Conservation (phyloP, 768 basidiomycete species). For the Roridomyces roridus region DNA sequence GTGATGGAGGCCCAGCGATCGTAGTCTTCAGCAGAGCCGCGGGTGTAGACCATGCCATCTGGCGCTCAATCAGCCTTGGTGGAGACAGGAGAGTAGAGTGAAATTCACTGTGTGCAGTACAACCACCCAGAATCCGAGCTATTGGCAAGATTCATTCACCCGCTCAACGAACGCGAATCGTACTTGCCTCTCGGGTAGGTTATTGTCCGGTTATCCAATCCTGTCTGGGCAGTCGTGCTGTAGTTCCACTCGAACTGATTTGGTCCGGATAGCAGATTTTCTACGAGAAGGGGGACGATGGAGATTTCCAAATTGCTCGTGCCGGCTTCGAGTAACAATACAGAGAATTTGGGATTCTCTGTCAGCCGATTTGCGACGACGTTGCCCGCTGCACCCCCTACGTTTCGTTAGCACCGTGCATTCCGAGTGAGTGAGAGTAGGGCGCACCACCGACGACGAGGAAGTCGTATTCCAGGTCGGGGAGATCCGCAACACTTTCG, state of each 20-base stretch:
- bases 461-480: slow-evolving; percentile 32
- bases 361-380: slow-evolving; percentile 33
- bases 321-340: slow-evolving; percentile 33
- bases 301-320: slow-evolving; percentile 23
- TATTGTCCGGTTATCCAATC: slow-evolving; percentile 23
- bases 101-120: slow-evolving; percentile 7
- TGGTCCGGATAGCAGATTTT: slow-evolving; percentile 2
- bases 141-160: not conserved
- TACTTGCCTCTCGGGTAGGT: slow-evolving; percentile 29
- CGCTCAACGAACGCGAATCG: not conserved
- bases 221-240: slow-evolving; percentile 29
- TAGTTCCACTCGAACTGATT: slow-evolving; percentile 33
- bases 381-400: slow-evolving; percentile 35
- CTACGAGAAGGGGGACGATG: slow-evolving; percentile 22
- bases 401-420: not conserved
- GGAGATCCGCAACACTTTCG: slow-evolving; percentile 10
- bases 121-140: slow-evolving; percentile 10
- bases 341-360: slow-evolving; percentile 27
- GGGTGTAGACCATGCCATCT: slow-evolving; percentile 34
- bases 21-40: slow-evolving; percentile 37
- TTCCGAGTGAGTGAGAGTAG: not conserved
- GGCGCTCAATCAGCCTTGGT: not conserved
- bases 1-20: slow-evolving; percentile 35
- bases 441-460: slow-evolving; percentile 37
- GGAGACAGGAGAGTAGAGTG: not conserved